Evolutionary conservation across 2,329 filamentous ascomycete genomes (phyloP).

Genomic region (Aspergillus tanneri): DNA sequence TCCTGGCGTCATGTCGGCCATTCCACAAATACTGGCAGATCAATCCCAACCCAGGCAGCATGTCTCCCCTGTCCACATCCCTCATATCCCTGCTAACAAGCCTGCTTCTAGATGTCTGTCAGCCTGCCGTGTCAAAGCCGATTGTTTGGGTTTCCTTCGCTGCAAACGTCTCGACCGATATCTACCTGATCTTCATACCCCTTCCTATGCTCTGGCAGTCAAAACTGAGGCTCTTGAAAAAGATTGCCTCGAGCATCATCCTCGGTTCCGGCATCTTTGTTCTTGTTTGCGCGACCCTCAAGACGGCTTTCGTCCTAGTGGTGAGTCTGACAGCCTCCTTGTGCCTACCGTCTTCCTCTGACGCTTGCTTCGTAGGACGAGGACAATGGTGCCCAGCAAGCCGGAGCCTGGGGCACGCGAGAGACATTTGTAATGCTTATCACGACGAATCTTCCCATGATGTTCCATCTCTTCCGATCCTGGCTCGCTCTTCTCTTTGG

Average conservation of each 20-base stretch:
- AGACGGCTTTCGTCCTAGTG: slow-evolving; percentile 50
- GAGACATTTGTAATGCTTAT: slow-evolving; percentile 44
- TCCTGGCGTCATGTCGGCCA: slow-evolving; percentile 53
- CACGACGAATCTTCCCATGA: slow-evolving; percentile 39
- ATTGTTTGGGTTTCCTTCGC: slow-evolving; percentile 50
- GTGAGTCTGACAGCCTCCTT: slow-evolving; percentile 19
- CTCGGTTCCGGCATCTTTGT: slow-evolving; percentile 55
- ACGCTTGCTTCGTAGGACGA: slow-evolving; percentile 24
- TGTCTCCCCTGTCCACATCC: slow-evolving; percentile 20
- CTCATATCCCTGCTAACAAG: slow-evolving; percentile 6
- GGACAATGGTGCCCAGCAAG: slow-evolving; percentile 31
- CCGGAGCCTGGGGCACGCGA: slow-evolving; percentile 40
- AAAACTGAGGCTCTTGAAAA: slow-evolving; percentile 48
- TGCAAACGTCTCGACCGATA: slow-evolving; percentile 55
- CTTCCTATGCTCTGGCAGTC: slow-evolving; percentile 56
- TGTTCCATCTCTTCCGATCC: slow-evolving; percentile 44
- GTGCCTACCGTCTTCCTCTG: not conserved
- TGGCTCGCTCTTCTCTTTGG: slow-evolving; percentile 42
- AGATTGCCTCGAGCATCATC: slow-evolving; percentile 51
- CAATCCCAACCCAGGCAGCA: slow-evolving; percentile 55
- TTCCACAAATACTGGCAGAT: slow-evolving; percentile 58
- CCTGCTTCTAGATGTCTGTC: slow-evolving; percentile 41
- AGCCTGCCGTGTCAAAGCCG: slow-evolving; percentile 50
- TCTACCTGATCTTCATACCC: slow-evolving; percentile 59
- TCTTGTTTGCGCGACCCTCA: slow-evolving; percentile 52